phyloP scores from a whole-genome alignment of 345 rosid genomes.

The Eucalyptus victrix region DNA sequence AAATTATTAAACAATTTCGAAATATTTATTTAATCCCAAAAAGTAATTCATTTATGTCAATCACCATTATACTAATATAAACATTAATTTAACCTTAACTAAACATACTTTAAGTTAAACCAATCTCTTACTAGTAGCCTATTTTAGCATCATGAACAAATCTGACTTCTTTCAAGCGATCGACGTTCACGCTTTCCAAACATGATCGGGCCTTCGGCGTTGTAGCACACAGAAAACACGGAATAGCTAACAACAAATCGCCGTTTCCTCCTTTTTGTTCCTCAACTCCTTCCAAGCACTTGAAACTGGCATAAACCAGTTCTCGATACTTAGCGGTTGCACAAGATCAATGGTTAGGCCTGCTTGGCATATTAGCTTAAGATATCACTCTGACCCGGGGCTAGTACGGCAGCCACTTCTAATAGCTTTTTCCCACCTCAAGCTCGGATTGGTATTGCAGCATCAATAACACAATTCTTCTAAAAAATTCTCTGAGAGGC shows the following conservation, averaged over 20 bases:
- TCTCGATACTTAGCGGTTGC: not conserved
- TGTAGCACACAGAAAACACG: not conserved
- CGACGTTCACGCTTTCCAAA: not conserved
- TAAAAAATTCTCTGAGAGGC: not conserved
- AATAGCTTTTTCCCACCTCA: not conserved
- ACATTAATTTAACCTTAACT: too few relatives aligned
- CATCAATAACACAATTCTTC: not conserved
- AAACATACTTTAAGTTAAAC: too few relatives aligned
- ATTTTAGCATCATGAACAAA: not conserved
- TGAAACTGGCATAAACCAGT: not conserved
- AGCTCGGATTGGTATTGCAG: not conserved
- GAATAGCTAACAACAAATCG: not conserved
- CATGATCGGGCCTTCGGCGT: not conserved
- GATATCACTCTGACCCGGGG: not conserved
- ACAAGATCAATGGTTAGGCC: not conserved
- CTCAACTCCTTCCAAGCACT: not conserved
- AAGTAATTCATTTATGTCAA: too few relatives aligned
- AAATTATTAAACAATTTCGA: too few relatives aligned
- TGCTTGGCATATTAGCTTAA: not conserved
- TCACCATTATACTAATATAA: too few relatives aligned
- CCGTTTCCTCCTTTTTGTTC: not conserved
- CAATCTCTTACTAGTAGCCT: too few relatives aligned
- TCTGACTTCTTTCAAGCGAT: not conserved
- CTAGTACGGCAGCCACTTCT: not conserved
- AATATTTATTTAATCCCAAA: too few relatives aligned